These are phyloP conservation scores for Podaxis rugospora DNA, from an alignment of 768 basidiomycete species.

Conservation along the genomic window DNA sequence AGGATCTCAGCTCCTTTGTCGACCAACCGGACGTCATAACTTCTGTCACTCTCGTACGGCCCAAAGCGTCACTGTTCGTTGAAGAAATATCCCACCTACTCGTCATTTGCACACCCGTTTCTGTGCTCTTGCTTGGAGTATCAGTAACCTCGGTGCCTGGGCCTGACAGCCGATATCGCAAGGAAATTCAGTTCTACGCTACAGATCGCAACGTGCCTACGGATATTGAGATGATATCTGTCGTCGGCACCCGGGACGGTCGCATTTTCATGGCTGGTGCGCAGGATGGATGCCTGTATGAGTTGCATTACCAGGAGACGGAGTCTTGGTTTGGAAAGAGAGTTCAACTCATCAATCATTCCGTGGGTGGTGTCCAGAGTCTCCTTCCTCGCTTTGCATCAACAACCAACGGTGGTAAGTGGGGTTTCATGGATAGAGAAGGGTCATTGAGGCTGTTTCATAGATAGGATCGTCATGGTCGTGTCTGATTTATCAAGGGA, in stretches of 20 bases:
- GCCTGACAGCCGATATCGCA: conserved; percentile 38
- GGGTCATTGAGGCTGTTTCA: conserved; percentile 1
- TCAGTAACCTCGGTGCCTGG: conserved; percentile 46
- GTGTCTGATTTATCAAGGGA: conserved; percentile 65
- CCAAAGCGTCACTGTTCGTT: conserved; percentile 83
- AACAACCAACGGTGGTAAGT: conserved; percentile 60
- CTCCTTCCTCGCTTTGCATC: conserved; percentile 73
- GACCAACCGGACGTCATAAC: conserved; percentile 90
- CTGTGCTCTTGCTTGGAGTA: conserved; percentile 81
- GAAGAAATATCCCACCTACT: conserved; percentile 88
- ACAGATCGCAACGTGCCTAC: conserved; percentile 79
- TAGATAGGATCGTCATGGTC: conserved; percentile 71
- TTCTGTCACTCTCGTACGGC: conserved; percentile 82
- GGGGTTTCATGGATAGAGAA: not conserved
- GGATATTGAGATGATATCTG: conserved; percentile 83
- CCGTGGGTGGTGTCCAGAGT: conserved; percentile 73
- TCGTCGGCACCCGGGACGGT: conserved; percentile 74
- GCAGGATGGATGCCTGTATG: conserved; percentile 86
- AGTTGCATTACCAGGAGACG: conserved; percentile 85
- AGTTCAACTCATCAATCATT: conserved; percentile 83
- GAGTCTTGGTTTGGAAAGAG: conserved; percentile 92
- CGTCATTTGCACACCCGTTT: conserved; percentile 84
- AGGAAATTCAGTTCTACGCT: conserved; percentile 84
- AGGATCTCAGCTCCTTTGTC: conserved; percentile 87
- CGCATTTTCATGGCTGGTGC: conserved; percentile 88